Percentiles rank a stretch among this genome's conserved stretches.
phyloP scores from a whole-genome alignment of 352 stramenopile species.

The Lagenidium sp. region DNA sequence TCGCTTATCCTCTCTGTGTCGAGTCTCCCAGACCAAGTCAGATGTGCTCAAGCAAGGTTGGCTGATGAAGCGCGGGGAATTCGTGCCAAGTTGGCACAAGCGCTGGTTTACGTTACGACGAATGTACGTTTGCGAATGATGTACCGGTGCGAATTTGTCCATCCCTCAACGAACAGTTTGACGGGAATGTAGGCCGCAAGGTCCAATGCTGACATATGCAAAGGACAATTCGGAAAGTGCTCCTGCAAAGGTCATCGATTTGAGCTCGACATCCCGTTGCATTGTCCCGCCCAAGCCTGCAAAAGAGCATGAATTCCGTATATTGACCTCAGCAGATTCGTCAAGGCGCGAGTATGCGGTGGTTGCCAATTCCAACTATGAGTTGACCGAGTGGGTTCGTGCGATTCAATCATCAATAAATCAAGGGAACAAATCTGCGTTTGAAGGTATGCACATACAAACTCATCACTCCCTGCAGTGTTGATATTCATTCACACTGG shows the following conservation, averaged over 20 bases:
- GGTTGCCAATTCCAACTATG: conserved; percentile 56
- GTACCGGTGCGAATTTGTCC: neutral
- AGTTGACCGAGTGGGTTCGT: conserved; percentile 77
- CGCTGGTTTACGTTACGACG: conserved; percentile 72
- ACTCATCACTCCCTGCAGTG: too few species aligned
- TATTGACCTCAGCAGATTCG: conserved; percentile 69
- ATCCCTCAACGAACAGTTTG: neutral
- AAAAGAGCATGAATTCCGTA: conserved; percentile 67
- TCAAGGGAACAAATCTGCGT: conserved; percentile 61
- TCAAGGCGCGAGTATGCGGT: conserved; percentile 54
- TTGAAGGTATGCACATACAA: conserved; percentile 61
- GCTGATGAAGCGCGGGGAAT: conserved; percentile 68
- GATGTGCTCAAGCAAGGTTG: conserved; percentile 58
- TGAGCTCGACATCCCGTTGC: conserved; percentile 72
- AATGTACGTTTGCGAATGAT: conserved; percentile 25
- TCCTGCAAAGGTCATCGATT: conserved; percentile 54
- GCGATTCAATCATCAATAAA: conserved; percentile 80
- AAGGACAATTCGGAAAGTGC: conserved; percentile 48
- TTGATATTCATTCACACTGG: too few species aligned
- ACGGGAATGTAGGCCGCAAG: conserved; percentile 30
- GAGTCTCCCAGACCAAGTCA: conserved; percentile 28
- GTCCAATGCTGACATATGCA: conserved; percentile 68
- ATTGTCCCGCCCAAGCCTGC: conserved; percentile 40
- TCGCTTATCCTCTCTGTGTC: conserved; percentile 51
- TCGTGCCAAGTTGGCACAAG: conserved; percentile 72